Conservation (phyloP, 768 basidiomycete species). For the Saitozyma sp. region DNA sequence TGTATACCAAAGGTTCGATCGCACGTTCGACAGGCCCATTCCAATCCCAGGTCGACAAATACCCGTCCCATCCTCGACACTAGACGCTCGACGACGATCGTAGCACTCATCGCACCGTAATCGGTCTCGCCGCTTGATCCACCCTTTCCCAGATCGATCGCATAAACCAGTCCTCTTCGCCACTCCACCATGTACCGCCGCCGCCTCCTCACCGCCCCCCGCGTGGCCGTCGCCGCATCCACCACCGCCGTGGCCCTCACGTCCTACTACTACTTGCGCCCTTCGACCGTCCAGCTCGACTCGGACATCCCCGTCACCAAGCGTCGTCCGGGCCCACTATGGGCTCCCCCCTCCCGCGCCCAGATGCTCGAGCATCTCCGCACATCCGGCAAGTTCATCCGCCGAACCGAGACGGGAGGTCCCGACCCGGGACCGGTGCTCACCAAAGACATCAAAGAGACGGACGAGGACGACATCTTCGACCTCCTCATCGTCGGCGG, state of each 20-base stretch:
- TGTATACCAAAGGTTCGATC: too few relatives aligned
- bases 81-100: too few relatives aligned
- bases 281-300: conserved; percentile 6
- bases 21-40: too few relatives aligned
- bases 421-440: conserved; percentile 39
- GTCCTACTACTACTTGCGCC: conserved; percentile 18
- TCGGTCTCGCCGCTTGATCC: not conserved
- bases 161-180: not conserved
- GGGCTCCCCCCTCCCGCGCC: conserved; percentile 52
- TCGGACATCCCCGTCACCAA: conserved; percentile 36
- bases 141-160: not conserved
- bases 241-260: conserved; percentile 6
- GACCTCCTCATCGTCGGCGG: conserved; percentile 87
- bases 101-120: too few relatives aligned
- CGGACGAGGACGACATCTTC: conserved; percentile 61
- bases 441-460: conserved; percentile 23
- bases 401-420: conserved; percentile 27
- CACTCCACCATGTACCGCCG: conserved; percentile 14
- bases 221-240: conserved; percentile 8
- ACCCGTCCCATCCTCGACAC: too few relatives aligned
- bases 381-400: conserved; percentile 43
- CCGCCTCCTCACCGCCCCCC: conserved; percentile 10
- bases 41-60: too few relatives aligned
- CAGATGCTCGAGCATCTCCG: conserved; percentile 53
- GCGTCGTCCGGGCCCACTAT: conserved; percentile 53